These are phyloP conservation scores for Sporothrix variecibatus DNA, from an alignment of 2,329 filamentous ascomycete species.

Conservation along the genomic window DNA sequence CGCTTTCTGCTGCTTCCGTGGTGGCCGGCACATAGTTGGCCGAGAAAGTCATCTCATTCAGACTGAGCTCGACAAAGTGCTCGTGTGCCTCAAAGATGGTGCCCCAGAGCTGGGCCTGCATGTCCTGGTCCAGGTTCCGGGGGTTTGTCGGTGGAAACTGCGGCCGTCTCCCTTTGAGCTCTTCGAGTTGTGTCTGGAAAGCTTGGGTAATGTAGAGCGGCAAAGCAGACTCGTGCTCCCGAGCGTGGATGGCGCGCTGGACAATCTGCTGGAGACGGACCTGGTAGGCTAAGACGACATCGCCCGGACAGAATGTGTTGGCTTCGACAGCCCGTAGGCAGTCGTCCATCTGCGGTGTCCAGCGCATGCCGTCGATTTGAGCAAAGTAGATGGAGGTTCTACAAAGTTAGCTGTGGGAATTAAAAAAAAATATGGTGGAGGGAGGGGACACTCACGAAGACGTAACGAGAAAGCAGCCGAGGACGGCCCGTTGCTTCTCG, in stretches of 20 bases:
- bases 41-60: conserved; percentile 20
- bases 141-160: background rate
- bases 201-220: background rate
- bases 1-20: background rate
- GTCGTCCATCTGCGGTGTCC: conserved; percentile 61
- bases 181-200: conserved; percentile 7
- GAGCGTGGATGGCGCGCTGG: conserved; percentile 36
- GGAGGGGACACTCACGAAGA: conserved; percentile 34
- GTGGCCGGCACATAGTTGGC: background rate
- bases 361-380: conserved; percentile 54
- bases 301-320: conserved; percentile 49
- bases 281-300: conserved; percentile 49
- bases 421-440: background rate
- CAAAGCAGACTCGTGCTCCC: background rate
- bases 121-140: background rate
- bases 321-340: conserved; percentile 50
- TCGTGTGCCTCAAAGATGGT: background rate
- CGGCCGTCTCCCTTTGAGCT: background rate
- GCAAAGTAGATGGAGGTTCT: conserved; percentile 38
- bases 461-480: conserved; percentile 50
- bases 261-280: conserved; percentile 45
- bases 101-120: background rate
- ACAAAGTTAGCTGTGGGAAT: background rate
- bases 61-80: conserved; percentile 18
- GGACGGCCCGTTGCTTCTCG: conserved; percentile 51